phyloP scores from a whole-genome alignment of 768 basidiomycete species.

The Boletus sp. region DNA sequence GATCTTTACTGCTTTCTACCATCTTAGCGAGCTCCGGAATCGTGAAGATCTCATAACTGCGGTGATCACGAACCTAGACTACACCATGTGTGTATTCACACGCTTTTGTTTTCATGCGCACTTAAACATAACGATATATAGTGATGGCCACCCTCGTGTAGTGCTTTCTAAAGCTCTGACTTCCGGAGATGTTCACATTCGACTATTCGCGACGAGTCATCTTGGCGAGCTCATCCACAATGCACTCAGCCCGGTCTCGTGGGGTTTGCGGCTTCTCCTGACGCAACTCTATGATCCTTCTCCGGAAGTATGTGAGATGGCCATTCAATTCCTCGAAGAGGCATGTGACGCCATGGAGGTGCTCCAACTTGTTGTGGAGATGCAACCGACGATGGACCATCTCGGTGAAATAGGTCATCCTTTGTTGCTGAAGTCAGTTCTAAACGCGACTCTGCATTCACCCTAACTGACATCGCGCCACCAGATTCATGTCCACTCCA shows the following conservation, averaged over 20 bases:
- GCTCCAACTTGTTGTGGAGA: conserved; percentile 85
- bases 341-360: conserved; percentile 83
- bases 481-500: conserved; percentile 90
- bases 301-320: conserved; percentile 84
- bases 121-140: conserved; percentile 29
- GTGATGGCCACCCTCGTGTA: conserved; percentile 92
- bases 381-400: conserved; percentile 95
- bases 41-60: conserved; percentile 90
- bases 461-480: not conserved
- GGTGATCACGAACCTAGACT: conserved; percentile 90
- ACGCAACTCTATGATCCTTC: conserved; percentile 96
- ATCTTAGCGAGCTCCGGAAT: conserved; percentile 84
- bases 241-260: conserved; percentile 63
- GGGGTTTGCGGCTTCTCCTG: conserved; percentile 87
- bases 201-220: conserved; percentile 84
- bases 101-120: not conserved
- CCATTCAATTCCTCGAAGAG: conserved; percentile 85
- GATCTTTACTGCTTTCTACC: conserved; percentile 95
- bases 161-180: conserved; percentile 93
- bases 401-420: conserved; percentile 90
- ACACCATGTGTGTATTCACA: conserved; percentile 62
- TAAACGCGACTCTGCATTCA: not conserved
- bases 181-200: conserved; percentile 87
- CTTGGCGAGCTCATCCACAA: conserved; percentile 76
- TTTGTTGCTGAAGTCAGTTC: conserved; percentile 74